Evolutionary conservation across 371 early-diverging fungal genomes (phyloP).

Genomic region (Mortierella polycephala): DNA sequence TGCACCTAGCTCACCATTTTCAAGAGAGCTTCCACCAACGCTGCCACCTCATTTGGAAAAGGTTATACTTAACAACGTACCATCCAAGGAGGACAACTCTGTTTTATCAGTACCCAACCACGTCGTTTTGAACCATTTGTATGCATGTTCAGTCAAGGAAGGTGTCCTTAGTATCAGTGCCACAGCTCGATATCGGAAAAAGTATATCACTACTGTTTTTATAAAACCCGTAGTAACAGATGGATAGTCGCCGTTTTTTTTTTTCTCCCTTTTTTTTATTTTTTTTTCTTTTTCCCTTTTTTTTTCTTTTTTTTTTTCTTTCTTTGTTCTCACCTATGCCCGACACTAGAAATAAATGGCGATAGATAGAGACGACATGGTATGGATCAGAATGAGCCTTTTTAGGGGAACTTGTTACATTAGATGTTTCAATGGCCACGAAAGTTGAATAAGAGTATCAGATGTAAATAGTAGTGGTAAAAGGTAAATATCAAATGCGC

Average conservation of each 20-base stretch:
- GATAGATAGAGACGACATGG: too few relatives aligned
- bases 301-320: too few relatives aligned
- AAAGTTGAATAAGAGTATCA: too few relatives aligned
- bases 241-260: neutral
- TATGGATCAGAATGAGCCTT: too few relatives aligned
- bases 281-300: too few relatives aligned
- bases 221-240: constrained; percentile 75
- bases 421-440: too few relatives aligned
- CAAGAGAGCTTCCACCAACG: constrained; percentile 78
- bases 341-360: neutral
- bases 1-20: constrained; percentile 22
- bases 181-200: constrained; percentile 88
- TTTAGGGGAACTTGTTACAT: too few relatives aligned
- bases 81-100: constrained; percentile 80
- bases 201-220: constrained; percentile 88
- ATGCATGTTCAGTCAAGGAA: constrained; percentile 95
- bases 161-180: constrained; percentile 95
- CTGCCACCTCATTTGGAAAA: constrained; percentile 94
- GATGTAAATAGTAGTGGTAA: too few relatives aligned
- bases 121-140: constrained; percentile 94
- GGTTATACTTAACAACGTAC: constrained; percentile 84
- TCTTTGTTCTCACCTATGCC: neutral
- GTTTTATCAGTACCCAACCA: constrained; percentile 91
- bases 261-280: neutral
- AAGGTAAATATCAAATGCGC: neutral